Percentiles rank a stretch among this genome's conserved stretches.
These are phyloP conservation scores for Sporothrix brunneoviolacea DNA, from an alignment of 2,329 filamentous ascomycete genomes.

Conservation along the genomic window DNA sequence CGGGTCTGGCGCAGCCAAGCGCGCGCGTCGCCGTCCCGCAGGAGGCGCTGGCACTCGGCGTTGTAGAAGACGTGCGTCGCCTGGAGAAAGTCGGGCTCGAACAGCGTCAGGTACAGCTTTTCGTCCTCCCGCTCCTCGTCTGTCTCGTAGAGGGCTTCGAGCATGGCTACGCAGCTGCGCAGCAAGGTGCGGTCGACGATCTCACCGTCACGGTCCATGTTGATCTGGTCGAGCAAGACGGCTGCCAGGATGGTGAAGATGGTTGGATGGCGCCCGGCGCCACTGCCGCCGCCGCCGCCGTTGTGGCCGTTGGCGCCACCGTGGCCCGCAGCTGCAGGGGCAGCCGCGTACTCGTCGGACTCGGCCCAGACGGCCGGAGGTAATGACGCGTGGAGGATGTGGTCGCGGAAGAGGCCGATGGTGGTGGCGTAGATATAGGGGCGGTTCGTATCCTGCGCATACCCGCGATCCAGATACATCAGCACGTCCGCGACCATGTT, in stretches of 20 bases:
- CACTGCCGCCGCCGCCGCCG: not conserved
- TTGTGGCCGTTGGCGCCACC: conserved; percentile 9
- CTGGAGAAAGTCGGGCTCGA: conserved; percentile 71
- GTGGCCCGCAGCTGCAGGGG: not conserved
- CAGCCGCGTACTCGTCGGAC: not conserved
- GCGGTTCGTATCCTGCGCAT: conserved; percentile 60
- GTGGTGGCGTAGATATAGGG: conserved; percentile 77
- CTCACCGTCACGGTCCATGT: conserved; percentile 86
- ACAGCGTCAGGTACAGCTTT: conserved; percentile 76
- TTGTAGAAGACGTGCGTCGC: conserved; percentile 69
- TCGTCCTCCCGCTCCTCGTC: conserved; percentile 69
- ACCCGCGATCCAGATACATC: conserved; percentile 94
- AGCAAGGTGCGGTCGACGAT: conserved; percentile 78
- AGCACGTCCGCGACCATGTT: conserved; percentile 69
- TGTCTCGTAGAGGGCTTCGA: conserved; percentile 79
- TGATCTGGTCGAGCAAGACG: conserved; percentile 82
- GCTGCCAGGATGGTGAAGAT: conserved; percentile 71
- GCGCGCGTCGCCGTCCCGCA: conserved; percentile 73
- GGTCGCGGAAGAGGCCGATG: conserved; percentile 82
- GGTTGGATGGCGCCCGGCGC: conserved; percentile 24
- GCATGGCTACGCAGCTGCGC: conserved; percentile 79
- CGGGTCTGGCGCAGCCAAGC: conserved; percentile 74
- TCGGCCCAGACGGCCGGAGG: conserved; percentile 12
- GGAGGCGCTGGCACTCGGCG: conserved; percentile 63
- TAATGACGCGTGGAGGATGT: conserved; percentile 59